Evolutionary conservation across 2,329 filamentous ascomycete genomes (phyloP), one percentile per base, ranked within the genome.

Genomic region (Thelonectria discophora): DNA sequence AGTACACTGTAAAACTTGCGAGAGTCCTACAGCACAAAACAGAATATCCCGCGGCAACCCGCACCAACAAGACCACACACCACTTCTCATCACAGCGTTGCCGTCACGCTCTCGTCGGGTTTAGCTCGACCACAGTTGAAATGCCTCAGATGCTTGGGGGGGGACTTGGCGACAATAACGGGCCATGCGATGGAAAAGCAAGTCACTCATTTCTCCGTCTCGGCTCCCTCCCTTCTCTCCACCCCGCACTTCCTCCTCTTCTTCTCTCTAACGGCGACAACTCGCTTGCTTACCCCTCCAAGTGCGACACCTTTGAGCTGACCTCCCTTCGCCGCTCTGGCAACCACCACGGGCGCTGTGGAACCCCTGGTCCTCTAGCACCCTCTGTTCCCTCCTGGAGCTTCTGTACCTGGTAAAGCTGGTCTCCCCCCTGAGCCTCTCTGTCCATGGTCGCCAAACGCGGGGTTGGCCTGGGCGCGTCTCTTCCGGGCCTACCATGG

Each of bases 381-480:
- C 27, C 45, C 49, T 20, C 49, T 24, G 21, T 24, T 24, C 21
- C 34, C 45, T 62, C n/a, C n/a, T n/a, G n/a, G n/a, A n/a, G n/a
- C n/a, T n/a, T n/a, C 66, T 30, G 47, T 62, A 55, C 45, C 48
- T 55, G 51, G 52, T n/a, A n/a, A n/a, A n/a, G n/a, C n/a, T n/a
- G n/a, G n/a, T n/a, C n/a, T n/a, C n/a, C n/a, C n/a, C n/a, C n/a
- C n/a, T n/a, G n/a, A n/a, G 34, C 34, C 17, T 24, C 6, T 3
- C 21, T 42, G 47, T 10, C 9, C 5, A 8, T 52, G 61, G 63
- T 60, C 70, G 70, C 69, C 66, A 72, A 72, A 72, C 69, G 70
- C 70, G 70, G 70, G 69, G 69, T 60, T 53, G 56, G 60, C 51
- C 58, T 54, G 56, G 55, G 63, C 58, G 58, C 21, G 21, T 24